Conservation (phyloP, 2,329 filamentous ascomycete species). For the Blastomyces emzantsi region DNA sequence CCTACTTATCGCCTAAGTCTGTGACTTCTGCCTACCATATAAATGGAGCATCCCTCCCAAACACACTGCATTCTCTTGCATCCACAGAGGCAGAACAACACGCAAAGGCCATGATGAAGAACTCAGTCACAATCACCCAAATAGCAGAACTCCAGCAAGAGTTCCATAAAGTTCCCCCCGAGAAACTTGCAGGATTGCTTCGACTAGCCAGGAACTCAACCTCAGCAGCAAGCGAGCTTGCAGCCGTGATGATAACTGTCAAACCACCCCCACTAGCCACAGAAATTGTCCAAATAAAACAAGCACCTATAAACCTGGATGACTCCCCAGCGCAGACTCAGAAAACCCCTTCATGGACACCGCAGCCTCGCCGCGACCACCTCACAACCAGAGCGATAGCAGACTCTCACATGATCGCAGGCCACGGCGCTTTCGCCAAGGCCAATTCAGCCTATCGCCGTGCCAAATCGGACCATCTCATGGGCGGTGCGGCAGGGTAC, state of each 20-base stretch:
- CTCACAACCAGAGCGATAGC: constrained; percentile 30
- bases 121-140: constrained; percentile 40
- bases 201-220: constrained; percentile 49
- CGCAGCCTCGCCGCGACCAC: constrained; percentile 19
- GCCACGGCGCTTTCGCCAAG: constrained; percentile 46
- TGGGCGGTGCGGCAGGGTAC: constrained; percentile 64
- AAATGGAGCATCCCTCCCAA: constrained; percentile 46
- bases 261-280: constrained; percentile 20
- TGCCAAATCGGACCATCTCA: constrained; percentile 61
- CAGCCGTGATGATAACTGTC: constrained; percentile 42
- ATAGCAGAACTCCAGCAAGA: constrained; percentile 47
- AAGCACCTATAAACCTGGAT: constrained; percentile 36
- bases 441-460: constrained; percentile 51
- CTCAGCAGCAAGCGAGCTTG: constrained; percentile 51
- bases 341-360: constrained; percentile 9
- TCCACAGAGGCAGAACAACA: constrained; percentile 38
- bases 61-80: constrained; percentile 49
- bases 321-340: constrained; percentile 11
- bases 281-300: constrained; percentile 41
- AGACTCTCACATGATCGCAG: constrained; percentile 39
- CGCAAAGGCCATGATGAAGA: constrained; percentile 28
- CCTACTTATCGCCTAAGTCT: constrained; percentile 35
- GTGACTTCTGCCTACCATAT: constrained; percentile 52
- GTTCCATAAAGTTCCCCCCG: constrained; percentile 44
- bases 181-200: constrained; percentile 46